A percentile compares a stretch with the other conserved stretches of the same genome.
Evolutionary conservation across 305 asterid species (phyloP).

Genomic region (Salvia sclarea): DNA sequence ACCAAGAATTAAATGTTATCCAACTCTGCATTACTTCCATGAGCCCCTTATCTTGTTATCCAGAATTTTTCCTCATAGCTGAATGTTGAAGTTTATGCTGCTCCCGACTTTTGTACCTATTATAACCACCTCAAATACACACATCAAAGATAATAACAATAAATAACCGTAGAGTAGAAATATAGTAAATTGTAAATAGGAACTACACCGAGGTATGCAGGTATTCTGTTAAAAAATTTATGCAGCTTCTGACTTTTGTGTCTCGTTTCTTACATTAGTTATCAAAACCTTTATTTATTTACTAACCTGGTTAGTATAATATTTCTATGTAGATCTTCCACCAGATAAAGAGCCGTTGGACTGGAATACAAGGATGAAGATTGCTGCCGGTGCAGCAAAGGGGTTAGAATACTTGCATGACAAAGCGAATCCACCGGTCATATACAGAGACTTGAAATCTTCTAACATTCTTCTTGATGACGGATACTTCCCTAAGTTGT

Average conservation of each 20-base stretch:
- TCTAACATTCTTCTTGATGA: slow-evolving; percentile 93
- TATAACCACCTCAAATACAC: background rate
- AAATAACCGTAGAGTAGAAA: no score
- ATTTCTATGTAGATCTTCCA: slow-evolving; percentile 52
- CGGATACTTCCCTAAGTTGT: slow-evolving; percentile 78
- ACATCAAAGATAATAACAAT: background rate
- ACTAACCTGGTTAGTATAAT: background rate
- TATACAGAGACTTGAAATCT: slow-evolving; percentile 87
- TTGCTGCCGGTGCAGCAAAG: slow-evolving; percentile 96
- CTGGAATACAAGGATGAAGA: slow-evolving; percentile 97
- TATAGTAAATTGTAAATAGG: background rate
- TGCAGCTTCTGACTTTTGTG: background rate
- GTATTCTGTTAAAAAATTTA: no score
- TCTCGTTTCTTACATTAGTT: background rate
- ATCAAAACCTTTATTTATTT: background rate
- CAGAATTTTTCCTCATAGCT: no score
- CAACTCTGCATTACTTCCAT: no score
- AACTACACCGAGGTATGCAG: background rate
- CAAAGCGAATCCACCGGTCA: slow-evolving; percentile 96
- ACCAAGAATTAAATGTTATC: no score
- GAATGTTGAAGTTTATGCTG: no score
- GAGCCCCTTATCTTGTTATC: no score
- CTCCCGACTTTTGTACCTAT: no score
- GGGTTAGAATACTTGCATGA: slow-evolving; percentile 95
- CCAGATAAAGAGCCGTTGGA: slow-evolving; percentile 80